Percentiles rank a stretch among this genome's conserved stretches.
Conservation (phyloP, 768 basidiomycete genomes). For the Agrocybe chaxingu region DNA sequence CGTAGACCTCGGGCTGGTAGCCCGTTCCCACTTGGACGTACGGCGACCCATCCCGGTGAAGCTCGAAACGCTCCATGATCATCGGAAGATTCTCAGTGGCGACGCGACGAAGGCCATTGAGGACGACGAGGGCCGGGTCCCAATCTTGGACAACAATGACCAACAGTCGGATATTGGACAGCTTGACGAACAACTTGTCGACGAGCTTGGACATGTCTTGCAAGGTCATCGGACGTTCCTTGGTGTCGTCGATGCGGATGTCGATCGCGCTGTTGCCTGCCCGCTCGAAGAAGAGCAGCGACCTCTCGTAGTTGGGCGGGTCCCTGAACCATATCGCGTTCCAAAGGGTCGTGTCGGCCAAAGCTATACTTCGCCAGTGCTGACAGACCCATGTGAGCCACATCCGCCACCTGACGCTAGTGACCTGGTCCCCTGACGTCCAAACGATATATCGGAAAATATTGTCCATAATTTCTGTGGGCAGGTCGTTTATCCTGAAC, state of each 20-base stretch:
- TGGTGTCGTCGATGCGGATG: conserved; percentile 52
- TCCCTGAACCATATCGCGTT: conserved; percentile 66
- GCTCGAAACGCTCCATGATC: conserved; percentile 58
- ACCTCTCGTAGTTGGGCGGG: conserved; percentile 43
- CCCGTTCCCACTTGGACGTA: conserved; percentile 42
- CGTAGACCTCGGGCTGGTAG: conserved; percentile 32
- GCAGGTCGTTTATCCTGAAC: conserved; percentile 62
- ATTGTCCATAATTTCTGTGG: conserved; percentile 60
- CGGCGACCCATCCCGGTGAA: conserved; percentile 54
- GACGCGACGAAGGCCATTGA: conserved; percentile 44
- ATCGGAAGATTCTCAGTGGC: conserved; percentile 31
- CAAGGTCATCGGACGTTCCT: conserved; percentile 32
- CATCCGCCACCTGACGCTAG: conserved; percentile 38
- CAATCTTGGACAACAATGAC: conserved; percentile 55
- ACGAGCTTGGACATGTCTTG: conserved; percentile 46
- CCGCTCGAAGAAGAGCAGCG: conserved; percentile 55
- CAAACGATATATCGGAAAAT: conserved; percentile 63
- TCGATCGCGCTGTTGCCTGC: conserved; percentile 55
- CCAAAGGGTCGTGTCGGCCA: conserved; percentile 54
- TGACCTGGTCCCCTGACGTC: conserved; percentile 36
- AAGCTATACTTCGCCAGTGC: conserved; percentile 48
- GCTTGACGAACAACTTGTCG: conserved; percentile 45
- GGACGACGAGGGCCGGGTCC: conserved; percentile 47
- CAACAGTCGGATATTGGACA: conserved; percentile 58
- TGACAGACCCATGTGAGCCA: conserved; percentile 57